Evolutionary conservation across 805 yeast species (phyloP).

Genomic region (Kazachstania kunashirensis): DNA sequence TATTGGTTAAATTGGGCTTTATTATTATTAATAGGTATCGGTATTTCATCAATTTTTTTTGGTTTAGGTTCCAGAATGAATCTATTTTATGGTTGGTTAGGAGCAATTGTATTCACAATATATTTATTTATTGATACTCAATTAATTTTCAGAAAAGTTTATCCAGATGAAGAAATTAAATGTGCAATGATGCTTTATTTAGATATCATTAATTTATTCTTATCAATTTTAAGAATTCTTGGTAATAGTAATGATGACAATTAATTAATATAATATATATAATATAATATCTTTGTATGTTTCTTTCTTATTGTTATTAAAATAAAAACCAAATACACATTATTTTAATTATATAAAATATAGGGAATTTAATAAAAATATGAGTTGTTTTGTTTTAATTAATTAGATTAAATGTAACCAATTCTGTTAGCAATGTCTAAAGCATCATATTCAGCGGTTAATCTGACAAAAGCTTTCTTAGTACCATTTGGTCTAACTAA

Average conservation of each 20-base stretch:
- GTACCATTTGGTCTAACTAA: conserved; percentile 98
- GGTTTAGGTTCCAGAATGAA: conserved; percentile 55
- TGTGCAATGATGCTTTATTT: conserved; percentile 72
- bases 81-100: conserved; percentile 57
- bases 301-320: background rate
- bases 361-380: conserved; percentile 1
- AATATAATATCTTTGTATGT: conserved; percentile 1
- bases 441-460: conserved; percentile 98
- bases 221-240: conserved; percentile 62
- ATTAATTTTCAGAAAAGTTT: conserved; percentile 58
- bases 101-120: conserved; percentile 63
- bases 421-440: conserved; percentile 99
- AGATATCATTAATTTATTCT: conserved; percentile 74
- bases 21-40: conserved; percentile 62
- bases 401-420: conserved; percentile 78
- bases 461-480: conserved; percentile 98
- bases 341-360: background rate
- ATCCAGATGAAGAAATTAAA: conserved; percentile 77
- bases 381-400: conserved; percentile 2
- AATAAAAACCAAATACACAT: background rate
- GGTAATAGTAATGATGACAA: conserved; percentile 23
- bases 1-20: conserved; percentile 41
- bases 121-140: conserved; percentile 79
- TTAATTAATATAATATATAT: background rate
- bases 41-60: conserved; percentile 55